phyloP scores from a whole-genome alignment of 192 early-diverging fungal species.

The Kappamyces sp. region DNA sequence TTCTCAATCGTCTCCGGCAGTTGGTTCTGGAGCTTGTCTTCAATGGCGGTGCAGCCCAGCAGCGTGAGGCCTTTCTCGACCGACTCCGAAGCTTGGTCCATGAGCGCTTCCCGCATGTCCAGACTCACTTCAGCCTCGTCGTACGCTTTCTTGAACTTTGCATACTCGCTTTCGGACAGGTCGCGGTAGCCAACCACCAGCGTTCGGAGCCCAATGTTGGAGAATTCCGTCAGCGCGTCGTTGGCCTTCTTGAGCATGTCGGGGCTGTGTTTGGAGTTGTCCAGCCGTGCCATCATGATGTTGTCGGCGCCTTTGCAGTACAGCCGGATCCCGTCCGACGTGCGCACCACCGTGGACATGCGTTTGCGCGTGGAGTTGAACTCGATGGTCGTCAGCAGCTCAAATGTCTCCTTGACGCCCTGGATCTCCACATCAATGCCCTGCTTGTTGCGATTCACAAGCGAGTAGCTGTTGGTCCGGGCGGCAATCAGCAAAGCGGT shows the following conservation, averaged over 20 bases:
- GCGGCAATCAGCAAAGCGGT: constrained; percentile 43
- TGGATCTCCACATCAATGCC: constrained; percentile 36
- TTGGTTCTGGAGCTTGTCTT: constrained; percentile 52
- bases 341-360: constrained; percentile 74
- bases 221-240: constrained; percentile 38
- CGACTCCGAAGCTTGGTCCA: constrained; percentile 34
- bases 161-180: constrained; percentile 59
- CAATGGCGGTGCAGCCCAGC: constrained; percentile 54
- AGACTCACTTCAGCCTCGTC: constrained; percentile 65
- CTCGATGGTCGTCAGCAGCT: constrained; percentile 71
- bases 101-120: constrained; percentile 45
- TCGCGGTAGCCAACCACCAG: constrained; percentile 68
- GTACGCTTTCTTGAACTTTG: constrained; percentile 59
- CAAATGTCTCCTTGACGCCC: constrained; percentile 45
- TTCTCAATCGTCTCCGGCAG: constrained; percentile 60
- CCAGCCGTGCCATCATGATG: constrained; percentile 67
- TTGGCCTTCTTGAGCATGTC: constrained; percentile 21
- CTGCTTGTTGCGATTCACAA: constrained; percentile 33
- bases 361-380: constrained; percentile 84
- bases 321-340: constrained; percentile 70
- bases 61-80: constrained; percentile 43
- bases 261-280: constrained; percentile 18
- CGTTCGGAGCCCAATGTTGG: constrained; percentile 67
- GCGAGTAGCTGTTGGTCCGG: constrained; percentile 43
- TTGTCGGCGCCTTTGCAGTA: constrained; percentile 92